phyloP scores from a whole-genome alignment of 1,284 basidiomycete species.

The Melampsora larici-populina region DNA sequence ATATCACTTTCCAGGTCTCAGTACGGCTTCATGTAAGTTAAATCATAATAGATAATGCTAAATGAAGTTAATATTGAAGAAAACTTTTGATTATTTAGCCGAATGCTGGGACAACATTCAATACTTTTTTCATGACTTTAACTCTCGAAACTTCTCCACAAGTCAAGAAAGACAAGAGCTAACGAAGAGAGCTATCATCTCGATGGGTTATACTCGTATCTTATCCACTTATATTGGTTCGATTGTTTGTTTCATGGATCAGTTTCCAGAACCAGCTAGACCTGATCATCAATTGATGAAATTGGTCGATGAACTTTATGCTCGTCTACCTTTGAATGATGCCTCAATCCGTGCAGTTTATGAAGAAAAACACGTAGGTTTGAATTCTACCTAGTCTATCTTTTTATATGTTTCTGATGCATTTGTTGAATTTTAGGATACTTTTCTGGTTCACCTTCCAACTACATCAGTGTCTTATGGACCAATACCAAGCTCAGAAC shows the following conservation, averaged over 20 bases:
- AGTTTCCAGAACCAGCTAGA: background rate
- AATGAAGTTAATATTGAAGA: background rate
- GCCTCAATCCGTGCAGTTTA: background rate
- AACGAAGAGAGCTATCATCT: slow-evolving; percentile 35
- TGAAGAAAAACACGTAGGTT: too few species aligned
- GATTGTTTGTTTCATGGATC: slow-evolving; percentile 11
- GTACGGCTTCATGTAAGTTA: background rate
- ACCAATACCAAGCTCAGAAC: too few species aligned
- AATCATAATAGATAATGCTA: background rate
- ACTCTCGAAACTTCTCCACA: slow-evolving; percentile 32
- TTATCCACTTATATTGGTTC: slow-evolving; percentile 30
- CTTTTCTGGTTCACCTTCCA: too few species aligned
- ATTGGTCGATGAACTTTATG: background rate
- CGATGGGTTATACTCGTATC: slow-evolving; percentile 30
- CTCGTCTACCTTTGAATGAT: background rate
- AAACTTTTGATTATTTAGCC: background rate
- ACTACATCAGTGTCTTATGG: too few species aligned
- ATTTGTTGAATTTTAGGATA: too few species aligned
- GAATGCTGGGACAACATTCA: slow-evolving; percentile 32
- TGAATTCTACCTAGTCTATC: too few species aligned
- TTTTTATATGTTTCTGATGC: too few species aligned
- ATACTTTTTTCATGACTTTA: slow-evolving; percentile 31
- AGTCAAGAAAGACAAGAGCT: slow-evolving; percentile 38
- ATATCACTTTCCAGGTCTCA: background rate
- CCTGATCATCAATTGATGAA: background rate